Percentiles rank a stretch among this genome's conserved stretches.
Evolutionary conservation across 164 flowering plant species (phyloP).

Genomic region (Macadamia tetraphylla): DNA sequence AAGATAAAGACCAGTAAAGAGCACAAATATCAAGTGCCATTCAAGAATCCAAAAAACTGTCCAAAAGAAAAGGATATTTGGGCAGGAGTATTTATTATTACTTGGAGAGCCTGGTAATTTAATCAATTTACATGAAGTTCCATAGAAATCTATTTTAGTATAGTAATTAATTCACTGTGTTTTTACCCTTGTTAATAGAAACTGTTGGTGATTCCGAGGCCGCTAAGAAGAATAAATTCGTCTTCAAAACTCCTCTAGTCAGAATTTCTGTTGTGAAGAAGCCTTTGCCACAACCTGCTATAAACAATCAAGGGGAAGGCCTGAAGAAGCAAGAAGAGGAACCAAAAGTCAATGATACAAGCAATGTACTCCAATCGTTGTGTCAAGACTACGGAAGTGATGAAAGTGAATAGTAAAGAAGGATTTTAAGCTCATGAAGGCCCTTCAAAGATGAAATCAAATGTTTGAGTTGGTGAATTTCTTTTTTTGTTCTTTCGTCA

Average conservation of each 20-base stretch:
- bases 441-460: too few relatives aligned
- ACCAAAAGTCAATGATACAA: slow-evolving; percentile 4
- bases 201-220: slow-evolving; percentile 11
- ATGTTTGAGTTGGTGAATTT: too few relatives aligned
- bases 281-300: slow-evolving; percentile 5
- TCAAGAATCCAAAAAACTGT: too few relatives aligned
- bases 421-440: too few relatives aligned
- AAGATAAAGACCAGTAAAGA: too few relatives aligned
- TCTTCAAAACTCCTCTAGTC: slow-evolving; percentile 10
- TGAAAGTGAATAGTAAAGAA: neutral
- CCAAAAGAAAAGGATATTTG: too few relatives aligned
- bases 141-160: neutral
- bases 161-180: neutral
- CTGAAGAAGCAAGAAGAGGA: slow-evolving; percentile 6
- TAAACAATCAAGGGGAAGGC: neutral
- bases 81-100: too few relatives aligned
- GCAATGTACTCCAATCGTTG: slow-evolving; percentile 30
- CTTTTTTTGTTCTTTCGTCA: too few relatives aligned
- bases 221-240: slow-evolving; percentile 12
- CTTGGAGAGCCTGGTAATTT: too few relatives aligned
- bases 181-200: slow-evolving; percentile 10
- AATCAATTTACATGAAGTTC: neutral
- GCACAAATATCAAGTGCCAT: too few relatives aligned
- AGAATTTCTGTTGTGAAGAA: neutral
- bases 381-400: slow-evolving; percentile 36